A percentile compares a stretch with the other conserved stretches of the same genome.
phyloP scores from a whole-genome alignment of 768 basidiomycete genomes.

The Tricholoma bakamatsutake region DNA sequence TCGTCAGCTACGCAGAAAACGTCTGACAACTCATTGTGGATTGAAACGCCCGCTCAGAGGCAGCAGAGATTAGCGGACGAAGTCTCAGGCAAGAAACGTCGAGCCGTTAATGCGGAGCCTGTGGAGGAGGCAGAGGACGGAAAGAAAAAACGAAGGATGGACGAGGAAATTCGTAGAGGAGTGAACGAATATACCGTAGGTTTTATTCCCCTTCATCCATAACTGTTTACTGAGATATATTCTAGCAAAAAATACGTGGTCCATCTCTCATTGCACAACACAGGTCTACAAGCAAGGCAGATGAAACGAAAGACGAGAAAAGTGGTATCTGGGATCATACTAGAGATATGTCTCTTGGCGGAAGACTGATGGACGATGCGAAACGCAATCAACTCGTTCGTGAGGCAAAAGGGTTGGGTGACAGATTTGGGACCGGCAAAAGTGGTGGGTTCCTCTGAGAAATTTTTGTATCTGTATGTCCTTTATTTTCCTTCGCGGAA shows the following conservation, averaged over 20 bases:
- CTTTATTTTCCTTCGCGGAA: not conserved
- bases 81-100: constrained; percentile 83
- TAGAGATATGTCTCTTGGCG: constrained; percentile 84
- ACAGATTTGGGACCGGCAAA: constrained; percentile 74
- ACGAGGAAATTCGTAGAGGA: constrained; percentile 61
- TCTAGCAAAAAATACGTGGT: constrained; percentile 43
- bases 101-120: constrained; percentile 49
- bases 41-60: constrained; percentile 91
- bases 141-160: constrained; percentile 54
- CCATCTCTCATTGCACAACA: constrained; percentile 54
- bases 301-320: constrained; percentile 43
- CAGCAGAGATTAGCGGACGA: constrained; percentile 93
- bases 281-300: constrained; percentile 27
- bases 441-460: constrained; percentile 58
- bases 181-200: constrained; percentile 79
- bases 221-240: not conserved
- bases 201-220: constrained; percentile 7
- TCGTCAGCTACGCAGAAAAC: constrained; percentile 39
- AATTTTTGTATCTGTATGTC: not conserved
- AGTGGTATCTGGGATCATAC: constrained; percentile 87
- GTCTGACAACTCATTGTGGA: constrained; percentile 78
- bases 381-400: constrained; percentile 71
- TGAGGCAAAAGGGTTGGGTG: constrained; percentile 77
- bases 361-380: constrained; percentile 85
- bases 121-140: constrained; percentile 38